These are phyloP conservation scores for Purpureocillium lavendulum DNA, from an alignment of 2,329 filamentous ascomycete species.

Conservation along the genomic window DNA sequence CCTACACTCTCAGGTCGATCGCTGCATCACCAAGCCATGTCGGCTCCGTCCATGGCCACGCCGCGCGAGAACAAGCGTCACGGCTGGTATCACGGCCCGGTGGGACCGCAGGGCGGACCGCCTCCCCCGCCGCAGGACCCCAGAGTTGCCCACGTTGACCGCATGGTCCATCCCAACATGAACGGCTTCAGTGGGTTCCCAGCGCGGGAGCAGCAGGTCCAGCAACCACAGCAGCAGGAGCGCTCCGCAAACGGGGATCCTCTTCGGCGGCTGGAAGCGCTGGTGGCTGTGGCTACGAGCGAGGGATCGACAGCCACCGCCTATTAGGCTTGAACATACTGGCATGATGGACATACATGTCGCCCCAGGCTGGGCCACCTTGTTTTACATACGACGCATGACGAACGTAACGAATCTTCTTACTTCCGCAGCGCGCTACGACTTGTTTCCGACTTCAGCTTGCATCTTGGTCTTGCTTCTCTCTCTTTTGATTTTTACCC, in stretches of 20 bases:
- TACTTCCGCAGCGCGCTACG: too few species aligned
- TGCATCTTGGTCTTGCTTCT: slow-evolving; percentile 1
- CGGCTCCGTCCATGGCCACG: slow-evolving; percentile 46
- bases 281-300: slow-evolving; percentile 36
- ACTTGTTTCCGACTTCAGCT: too few species aligned
- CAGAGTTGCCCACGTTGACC: slow-evolving; percentile 38
- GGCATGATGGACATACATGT: too few species aligned
- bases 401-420: slow-evolving; percentile 1
- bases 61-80: slow-evolving; percentile 56
- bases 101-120: slow-evolving; percentile 25
- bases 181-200: slow-evolving; percentile 44
- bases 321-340: slow-evolving; percentile 16
- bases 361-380: too few species aligned
- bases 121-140: slow-evolving; percentile 18
- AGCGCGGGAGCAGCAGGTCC: slow-evolving; percentile 17
- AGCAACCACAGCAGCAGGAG: slow-evolving; percentile 20
- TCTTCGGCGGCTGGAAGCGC: slow-evolving; percentile 30
- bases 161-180: slow-evolving; percentile 51
- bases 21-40: slow-evolving; percentile 51
- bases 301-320: slow-evolving; percentile 33
- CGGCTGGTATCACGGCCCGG: slow-evolving; percentile 61
- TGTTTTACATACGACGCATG: not conserved
- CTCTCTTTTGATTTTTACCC: too few species aligned
- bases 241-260: slow-evolving; percentile 20
- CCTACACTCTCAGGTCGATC: slow-evolving; percentile 19